Evolutionary conservation across 2,329 filamentous ascomycete species (phyloP).

Genomic region (Diaporthe capsici): DNA sequence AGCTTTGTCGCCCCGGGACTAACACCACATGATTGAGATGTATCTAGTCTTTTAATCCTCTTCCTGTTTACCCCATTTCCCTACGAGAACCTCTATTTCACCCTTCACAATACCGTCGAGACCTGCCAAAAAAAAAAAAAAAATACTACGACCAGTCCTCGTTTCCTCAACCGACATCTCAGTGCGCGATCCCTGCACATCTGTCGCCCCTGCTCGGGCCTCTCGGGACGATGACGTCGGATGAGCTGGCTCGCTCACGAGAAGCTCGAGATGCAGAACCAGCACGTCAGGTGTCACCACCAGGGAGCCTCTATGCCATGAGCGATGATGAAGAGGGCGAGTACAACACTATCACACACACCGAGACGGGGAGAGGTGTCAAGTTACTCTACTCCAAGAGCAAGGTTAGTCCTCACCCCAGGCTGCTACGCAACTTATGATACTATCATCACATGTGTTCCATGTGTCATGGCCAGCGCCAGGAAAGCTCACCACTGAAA

Average conservation of each 20-base stretch:
- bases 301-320: conserved; percentile 93
- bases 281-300: conserved; percentile 74
- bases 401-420: conserved; percentile 72
- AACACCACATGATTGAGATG: conserved; percentile 30
- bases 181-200: neutral
- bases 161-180: neutral
- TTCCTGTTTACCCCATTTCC: neutral
- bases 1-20: conserved; percentile 29
- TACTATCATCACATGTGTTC: neutral
- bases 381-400: conserved; percentile 97
- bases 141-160: neutral
- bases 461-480: neutral
- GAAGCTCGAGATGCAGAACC: conserved; percentile 42
- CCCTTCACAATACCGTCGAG: neutral
- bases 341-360: conserved; percentile 93
- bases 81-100: neutral
- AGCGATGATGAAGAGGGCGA: conserved; percentile 97
- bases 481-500: conserved; percentile 42
- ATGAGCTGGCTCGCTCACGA: conserved; percentile 38
- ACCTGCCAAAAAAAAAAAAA: neutral
- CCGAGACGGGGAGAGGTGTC: conserved; percentile 82
- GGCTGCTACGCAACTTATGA: neutral
- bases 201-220: conserved; percentile 13
- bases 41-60: neutral
- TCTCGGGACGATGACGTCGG: conserved; percentile 51